Percentiles rank a stretch among this genome's conserved stretches.
Evolutionary conservation across 441 rosid genomes (phyloP).

Genomic region (Bruguiera hainesii): DNA sequence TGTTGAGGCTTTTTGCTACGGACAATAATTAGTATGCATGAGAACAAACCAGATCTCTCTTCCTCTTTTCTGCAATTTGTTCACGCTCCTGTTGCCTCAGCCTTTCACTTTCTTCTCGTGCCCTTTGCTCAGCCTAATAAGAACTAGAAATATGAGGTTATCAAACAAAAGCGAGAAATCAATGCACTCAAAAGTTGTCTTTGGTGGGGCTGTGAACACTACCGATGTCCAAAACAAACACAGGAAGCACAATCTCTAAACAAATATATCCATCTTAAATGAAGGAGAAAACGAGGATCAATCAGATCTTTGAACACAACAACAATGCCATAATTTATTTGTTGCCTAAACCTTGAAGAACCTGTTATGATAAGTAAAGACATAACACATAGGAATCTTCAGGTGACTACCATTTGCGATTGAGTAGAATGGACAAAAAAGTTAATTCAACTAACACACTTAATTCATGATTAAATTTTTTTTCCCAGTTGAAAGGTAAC

Average conservation of each 20-base stretch:
- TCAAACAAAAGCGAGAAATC: not conserved
- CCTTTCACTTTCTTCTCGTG: slow-evolving; percentile 87
- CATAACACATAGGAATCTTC: not conserved
- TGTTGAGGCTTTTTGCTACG: not conserved
- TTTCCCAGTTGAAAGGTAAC: not conserved
- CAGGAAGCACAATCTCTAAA: too few relatives aligned
- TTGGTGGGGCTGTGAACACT: not conserved
- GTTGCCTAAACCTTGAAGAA: not conserved
- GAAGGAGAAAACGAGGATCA: not conserved
- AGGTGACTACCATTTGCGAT: not conserved
- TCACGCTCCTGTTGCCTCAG: slow-evolving; percentile 90
- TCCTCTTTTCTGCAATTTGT: slow-evolving; percentile 74
- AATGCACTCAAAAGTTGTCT: not conserved
- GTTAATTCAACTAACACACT: not conserved
- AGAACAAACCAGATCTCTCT: slow-evolving; percentile 80
- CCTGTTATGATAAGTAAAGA: not conserved
- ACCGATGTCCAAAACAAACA: not conserved
- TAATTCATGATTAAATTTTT: not conserved
- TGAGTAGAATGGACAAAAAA: not conserved
- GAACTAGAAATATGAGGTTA: slow-evolving; percentile 9
- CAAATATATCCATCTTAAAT: not conserved
- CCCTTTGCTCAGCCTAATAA: slow-evolving; percentile 72
- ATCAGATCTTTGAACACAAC: not conserved
- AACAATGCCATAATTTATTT: not conserved
- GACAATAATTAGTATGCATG: slow-evolving; percentile 6